These are phyloP conservation scores for Eimeria necatrix DNA, from an alignment of 169 alveolate species.

Conservation along the genomic window DNA sequence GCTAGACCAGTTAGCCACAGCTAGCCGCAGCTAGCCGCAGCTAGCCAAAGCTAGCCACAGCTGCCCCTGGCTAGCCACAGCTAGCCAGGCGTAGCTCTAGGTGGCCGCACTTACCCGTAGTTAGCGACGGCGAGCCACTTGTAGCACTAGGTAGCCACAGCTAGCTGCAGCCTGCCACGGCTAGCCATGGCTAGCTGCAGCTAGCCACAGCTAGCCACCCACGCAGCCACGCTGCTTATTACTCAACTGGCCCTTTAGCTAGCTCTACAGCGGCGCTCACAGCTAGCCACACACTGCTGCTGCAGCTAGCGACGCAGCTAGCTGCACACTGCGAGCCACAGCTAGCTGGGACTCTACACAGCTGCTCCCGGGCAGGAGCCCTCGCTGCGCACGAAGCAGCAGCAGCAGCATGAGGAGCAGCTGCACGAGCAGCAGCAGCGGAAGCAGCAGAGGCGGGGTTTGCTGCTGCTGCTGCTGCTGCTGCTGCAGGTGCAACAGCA, in stretches of 20 bases:
- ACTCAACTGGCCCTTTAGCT: no score
- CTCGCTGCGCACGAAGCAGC: no score
- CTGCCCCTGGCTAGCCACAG: not conserved
- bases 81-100: not conserved
- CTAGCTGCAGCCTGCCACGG: not conserved
- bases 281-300: no score
- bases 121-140: not conserved
- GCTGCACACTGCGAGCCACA: not conserved
- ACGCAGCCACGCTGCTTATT: no score
- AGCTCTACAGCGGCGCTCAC: no score
- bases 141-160: not conserved
- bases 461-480: not conserved
- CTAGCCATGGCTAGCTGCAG: not conserved
- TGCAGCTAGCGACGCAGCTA: not conserved
- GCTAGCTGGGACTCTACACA: constrained; percentile 12
- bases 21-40: not conserved
- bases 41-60: not conserved
- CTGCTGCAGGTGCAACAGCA: not conserved
- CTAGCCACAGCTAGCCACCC: not conserved
- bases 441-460: not conserved
- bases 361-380: not conserved
- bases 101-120: not conserved
- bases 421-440: not conserved
- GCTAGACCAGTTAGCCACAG: not conserved
- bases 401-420: not conserved